Evolutionary conservation across 371 early-diverging fungal genomes (phyloP), one percentile per base, ranked within the genome.

Genomic region (Mucor indicus): DNA sequence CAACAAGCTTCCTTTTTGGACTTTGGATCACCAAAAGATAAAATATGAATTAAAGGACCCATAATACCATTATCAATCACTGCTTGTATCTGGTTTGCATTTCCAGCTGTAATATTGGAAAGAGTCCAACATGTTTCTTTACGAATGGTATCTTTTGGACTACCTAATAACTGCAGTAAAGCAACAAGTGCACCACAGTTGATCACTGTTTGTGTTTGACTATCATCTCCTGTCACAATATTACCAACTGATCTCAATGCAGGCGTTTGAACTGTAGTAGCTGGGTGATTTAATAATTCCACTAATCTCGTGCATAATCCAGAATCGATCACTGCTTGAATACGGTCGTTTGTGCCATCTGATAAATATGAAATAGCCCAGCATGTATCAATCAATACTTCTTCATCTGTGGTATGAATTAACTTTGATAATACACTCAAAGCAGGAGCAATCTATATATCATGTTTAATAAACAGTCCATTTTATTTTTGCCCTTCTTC

Each of bases 121-220:
- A 99, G 86, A 10, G 98, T 96, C 99, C 99, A 99, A 81, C 99
- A 99, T 20, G 99, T 95, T 74, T 99, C 99, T 79, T 99, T 99
- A 58, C 93, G 86, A 44, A 99, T 92, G 29, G 87, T 87, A 43
- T 96, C 94, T 69, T 92, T 91, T 38, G 93, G 91, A 58, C 88
- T 87, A 51, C 77, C 77, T 13, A 98, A 79, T 27, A 96, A 80
- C 12, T 77, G 65, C 16, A 81, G 72, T 25, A 99, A 78, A 15
- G 94, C 87, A 17, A 72, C 62, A 20, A 99, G 74, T 10, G 86
- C 90, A 10, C 92, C 94, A 59, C 86, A 87, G 74, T 92, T 89
- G 55, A 99, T 83, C 19, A 99, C 79, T 19, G 85, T 83, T 72
- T 98, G 97, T 24, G 99, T 99, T 73, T 98, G 99, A 24, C 73